Conservation (phyloP, 306 rosid species). For the Cicer judaicum region DNA sequence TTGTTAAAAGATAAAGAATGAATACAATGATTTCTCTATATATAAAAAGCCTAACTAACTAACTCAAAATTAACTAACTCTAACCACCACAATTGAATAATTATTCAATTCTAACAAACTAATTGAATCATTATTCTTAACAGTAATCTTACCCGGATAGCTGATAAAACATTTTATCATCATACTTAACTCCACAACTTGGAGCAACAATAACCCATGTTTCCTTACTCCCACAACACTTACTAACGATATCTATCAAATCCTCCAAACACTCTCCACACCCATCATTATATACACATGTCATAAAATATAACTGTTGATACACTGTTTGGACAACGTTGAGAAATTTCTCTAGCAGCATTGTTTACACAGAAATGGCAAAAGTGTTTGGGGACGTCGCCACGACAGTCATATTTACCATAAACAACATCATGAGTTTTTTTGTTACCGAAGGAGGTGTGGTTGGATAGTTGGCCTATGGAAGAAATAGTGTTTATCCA, state of each 20-base stretch:
- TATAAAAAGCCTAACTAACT: no score
- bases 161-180: no score
- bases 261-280: conserved; percentile 48
- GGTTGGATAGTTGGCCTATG: conserved; percentile 39
- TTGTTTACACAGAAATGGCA: conserved; percentile 49
- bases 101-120: no score
- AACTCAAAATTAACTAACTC: no score
- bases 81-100: no score
- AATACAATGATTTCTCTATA: no score
- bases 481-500: conserved; percentile 25
- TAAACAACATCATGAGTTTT: conserved; percentile 16
- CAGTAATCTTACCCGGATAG: background rate
- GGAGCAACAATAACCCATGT: conserved; percentile 30
- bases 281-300: conserved; percentile 22
- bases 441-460: conserved; percentile 30
- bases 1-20: no score
- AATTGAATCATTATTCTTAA: no score
- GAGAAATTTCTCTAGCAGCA: conserved; percentile 25
- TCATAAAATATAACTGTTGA: conserved; percentile 40
- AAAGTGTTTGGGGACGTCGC: conserved; percentile 17
- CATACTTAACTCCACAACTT: no score
- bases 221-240: conserved; percentile 44
- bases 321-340: conserved; percentile 32
- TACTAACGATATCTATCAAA: conserved; percentile 33
- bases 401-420: conserved; percentile 49